These are phyloP conservation scores for Bolboschoenoplectus hybrid DNA, from an alignment of 202 grass and related monocot species.

Conservation along the genomic window DNA sequence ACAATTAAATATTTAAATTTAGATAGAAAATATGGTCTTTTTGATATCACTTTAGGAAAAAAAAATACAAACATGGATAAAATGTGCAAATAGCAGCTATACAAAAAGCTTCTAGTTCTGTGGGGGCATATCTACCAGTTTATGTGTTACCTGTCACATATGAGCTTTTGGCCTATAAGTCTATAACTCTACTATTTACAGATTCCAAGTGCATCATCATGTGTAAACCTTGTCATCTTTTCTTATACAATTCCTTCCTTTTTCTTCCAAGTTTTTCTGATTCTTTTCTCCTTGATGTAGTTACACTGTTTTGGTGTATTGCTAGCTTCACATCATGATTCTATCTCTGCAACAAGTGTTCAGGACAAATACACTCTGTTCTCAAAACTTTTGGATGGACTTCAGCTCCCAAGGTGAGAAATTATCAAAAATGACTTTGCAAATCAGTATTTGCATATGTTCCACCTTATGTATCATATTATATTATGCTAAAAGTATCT, in stretches of 20 bases:
- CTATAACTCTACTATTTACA: not conserved
- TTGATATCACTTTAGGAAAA: not conserved
- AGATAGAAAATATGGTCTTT: conserved; percentile 27
- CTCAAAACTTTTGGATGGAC: conserved; percentile 69
- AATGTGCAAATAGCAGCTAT: conserved; percentile 1
- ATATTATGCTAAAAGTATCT: conserved; percentile 24
- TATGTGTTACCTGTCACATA: not conserved
- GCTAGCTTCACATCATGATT: conserved; percentile 57
- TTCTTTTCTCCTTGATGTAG: conserved; percentile 51
- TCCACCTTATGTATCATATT: not conserved
- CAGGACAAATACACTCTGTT: conserved; percentile 66
- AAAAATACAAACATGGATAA: not conserved
- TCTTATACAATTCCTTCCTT: not conserved
- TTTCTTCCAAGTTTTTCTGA: conserved; percentile 7
- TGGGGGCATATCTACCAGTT: not conserved
- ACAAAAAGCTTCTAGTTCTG: not conserved
- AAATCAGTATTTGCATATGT: conserved; percentile 20
- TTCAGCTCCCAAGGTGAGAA: conserved; percentile 80
- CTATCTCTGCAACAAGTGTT: conserved; percentile 58
- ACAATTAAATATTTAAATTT: not conserved
- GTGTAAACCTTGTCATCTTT: not conserved
- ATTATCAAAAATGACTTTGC: conserved; percentile 8
- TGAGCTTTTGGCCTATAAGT: not conserved
- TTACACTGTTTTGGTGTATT: conserved; percentile 82
- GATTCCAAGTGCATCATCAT: not conserved